A percentile compares a stretch with the other conserved stretches of the same genome.
Conservation (phyloP, 176 grass and related monocot species). For the Zea luxurians region DNA sequence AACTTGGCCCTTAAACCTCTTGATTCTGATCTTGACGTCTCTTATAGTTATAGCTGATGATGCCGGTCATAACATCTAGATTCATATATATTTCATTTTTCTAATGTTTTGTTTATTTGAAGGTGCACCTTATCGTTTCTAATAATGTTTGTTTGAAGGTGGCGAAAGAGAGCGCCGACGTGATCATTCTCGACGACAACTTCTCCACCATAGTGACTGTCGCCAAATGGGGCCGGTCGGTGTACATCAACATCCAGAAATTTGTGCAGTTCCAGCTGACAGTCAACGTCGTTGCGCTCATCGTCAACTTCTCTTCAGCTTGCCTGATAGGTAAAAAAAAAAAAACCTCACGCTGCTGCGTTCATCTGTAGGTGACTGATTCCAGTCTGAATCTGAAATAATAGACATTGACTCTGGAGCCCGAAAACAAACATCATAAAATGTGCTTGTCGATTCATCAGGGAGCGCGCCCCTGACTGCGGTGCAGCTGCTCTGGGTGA, state of each 20-base stretch:
- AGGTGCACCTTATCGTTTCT: too few species aligned
- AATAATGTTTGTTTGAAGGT: constrained; percentile 45
- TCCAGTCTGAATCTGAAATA: background rate
- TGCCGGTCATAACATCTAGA: too few species aligned
- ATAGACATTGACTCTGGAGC: background rate
- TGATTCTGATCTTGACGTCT: too few species aligned
- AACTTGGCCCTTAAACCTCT: too few species aligned
- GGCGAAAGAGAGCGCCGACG: constrained; percentile 96
- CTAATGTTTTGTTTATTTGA: too few species aligned
- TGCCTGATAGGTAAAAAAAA: constrained; percentile 73
- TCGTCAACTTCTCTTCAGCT: constrained; percentile 97
- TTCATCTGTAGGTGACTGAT: background rate
- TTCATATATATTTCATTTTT: too few species aligned
- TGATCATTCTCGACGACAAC: constrained; percentile 98
- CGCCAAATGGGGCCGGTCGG: constrained; percentile 94
- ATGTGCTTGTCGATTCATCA: constrained; percentile 34
- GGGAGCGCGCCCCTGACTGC: constrained; percentile 94
- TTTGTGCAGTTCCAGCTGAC: constrained; percentile 98
- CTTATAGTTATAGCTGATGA: too few species aligned
- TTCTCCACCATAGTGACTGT: constrained; percentile 97
- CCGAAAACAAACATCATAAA: background rate
- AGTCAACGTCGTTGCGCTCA: constrained; percentile 90
- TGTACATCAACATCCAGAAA: constrained; percentile 98
- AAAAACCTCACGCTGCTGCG: background rate
- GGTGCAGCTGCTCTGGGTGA: constrained; percentile 97